Base-by-base conservation (phyloP, 2,329 filamentous ascomycete genomes). In the Fusarium avenaceum region DNA sequence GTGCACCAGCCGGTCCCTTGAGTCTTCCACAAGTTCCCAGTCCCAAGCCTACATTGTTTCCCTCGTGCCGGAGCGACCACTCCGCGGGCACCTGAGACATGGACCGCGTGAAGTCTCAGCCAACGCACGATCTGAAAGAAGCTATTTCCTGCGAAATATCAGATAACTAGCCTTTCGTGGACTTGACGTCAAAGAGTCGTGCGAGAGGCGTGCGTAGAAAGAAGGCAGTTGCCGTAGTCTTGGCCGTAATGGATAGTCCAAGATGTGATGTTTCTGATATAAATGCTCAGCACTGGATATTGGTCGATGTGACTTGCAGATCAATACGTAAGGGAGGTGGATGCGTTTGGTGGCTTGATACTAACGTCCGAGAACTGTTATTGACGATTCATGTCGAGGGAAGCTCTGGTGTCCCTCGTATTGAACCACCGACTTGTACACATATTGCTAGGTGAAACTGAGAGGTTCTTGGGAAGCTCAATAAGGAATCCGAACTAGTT, bases 21-120 rank as follows among this genome's bases (percentile, higher is more conserved):
- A 28, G 8, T 43, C 42, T 56, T 48, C 10, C 22, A 32, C 20
- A 38, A 13, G 22, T 47, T 10, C 22, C 52, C 55, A 26, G 30
- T 30, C 53, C 13, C 22, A 15, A 24, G 44, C 46, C 19, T 35
- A 7, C 26, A 22, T n/a, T 14, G 17, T 33, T 35, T 24, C 26
- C 32, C 30, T 57, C 9, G 14, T 7, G 7, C 40, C 61, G 65
- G 60, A 66, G 61, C 13, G 38, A 47, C 51, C 32, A 42, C 51
- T 69, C 65, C 61, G 48, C 26, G 48, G 20, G 10, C 26, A 69
- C 38, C 39, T 53, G 30, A 68, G 55, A 54, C 60, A 50, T 30
- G 10, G 38, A 53, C 39, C 43, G 17, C 30, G 22, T 66, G 60
- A 64, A 66, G 50, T 42, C 32, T 44, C 10, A 45, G 47, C 35